A percentile compares a stretch with the other conserved stretches of the same genome.
Evolutionary conservation across 441 rosid genomes (phyloP).

Genomic region (Eruca vesicaria): DNA sequence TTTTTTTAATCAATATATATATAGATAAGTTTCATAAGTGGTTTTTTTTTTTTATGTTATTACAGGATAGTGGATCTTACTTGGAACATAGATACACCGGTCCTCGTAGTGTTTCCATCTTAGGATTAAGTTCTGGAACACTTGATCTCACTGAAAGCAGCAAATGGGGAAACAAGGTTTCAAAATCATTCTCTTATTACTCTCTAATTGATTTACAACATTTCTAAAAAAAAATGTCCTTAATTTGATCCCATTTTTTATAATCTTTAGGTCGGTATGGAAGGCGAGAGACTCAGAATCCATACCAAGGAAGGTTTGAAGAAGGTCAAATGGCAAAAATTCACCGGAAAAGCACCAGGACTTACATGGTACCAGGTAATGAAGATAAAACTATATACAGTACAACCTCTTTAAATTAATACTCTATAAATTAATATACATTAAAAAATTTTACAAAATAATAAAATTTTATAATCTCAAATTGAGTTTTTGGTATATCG

Average conservation of each 20-base stretch:
- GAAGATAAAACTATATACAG: neutral
- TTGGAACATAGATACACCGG: slow-evolving; percentile 53
- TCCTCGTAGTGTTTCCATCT: slow-evolving; percentile 40
- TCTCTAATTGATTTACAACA: neutral
- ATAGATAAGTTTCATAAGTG: neutral
- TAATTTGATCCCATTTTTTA: neutral
- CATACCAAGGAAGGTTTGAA: slow-evolving; percentile 15
- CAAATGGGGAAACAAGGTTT: slow-evolving; percentile 44
- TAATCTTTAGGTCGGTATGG: slow-evolving; percentile 33
- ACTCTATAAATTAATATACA: too few relatives aligned
- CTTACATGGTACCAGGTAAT: slow-evolving; percentile 37
- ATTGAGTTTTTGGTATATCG: too few relatives aligned
- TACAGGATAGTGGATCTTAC: slow-evolving; percentile 55
- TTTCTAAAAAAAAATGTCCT: neutral
- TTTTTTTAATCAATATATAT: neutral
- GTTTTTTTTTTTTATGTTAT: neutral
- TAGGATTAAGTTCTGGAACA: slow-evolving; percentile 44
- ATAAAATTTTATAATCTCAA: too few relatives aligned
- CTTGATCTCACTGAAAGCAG: slow-evolving; percentile 36
- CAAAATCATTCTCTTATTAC: neutral
- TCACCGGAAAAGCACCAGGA: slow-evolving; percentile 27
- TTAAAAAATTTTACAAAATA: too few relatives aligned
- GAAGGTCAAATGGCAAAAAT: slow-evolving; percentile 22
- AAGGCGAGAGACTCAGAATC: slow-evolving; percentile 31
- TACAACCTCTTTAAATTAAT: too few relatives aligned